Conservation (phyloP, 2,329 filamentous ascomycete species). For the Botrytis cinerea region DNA sequence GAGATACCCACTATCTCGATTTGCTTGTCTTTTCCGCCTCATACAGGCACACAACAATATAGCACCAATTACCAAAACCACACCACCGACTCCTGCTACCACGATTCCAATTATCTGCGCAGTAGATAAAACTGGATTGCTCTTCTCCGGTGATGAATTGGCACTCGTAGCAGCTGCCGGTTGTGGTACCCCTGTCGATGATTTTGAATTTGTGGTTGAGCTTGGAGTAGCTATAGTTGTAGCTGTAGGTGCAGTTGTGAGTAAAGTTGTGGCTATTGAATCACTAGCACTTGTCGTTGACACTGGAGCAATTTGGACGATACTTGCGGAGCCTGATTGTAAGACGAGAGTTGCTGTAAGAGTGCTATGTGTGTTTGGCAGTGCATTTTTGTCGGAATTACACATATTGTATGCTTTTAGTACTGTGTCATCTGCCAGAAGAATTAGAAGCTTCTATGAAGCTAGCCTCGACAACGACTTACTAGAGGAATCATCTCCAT, state of each 20-base stretch:
- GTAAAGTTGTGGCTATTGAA: constrained; percentile 30
- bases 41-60: constrained; percentile 45
- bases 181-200: constrained; percentile 1
- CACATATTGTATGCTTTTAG: constrained; percentile 62
- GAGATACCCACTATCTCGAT: constrained; percentile 41
- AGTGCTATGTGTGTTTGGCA: constrained; percentile 58
- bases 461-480: neutral
- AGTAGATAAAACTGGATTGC: constrained; percentile 28
- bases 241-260: constrained; percentile 23
- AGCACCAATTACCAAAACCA: constrained; percentile 51
- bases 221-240: constrained; percentile 25
- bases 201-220: constrained; percentile 26
- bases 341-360: constrained; percentile 59
- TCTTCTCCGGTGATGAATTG: constrained; percentile 25
- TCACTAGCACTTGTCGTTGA: constrained; percentile 28
- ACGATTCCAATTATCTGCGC: constrained; percentile 59
- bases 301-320: constrained; percentile 39
- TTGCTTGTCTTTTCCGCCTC: constrained; percentile 38
- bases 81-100: constrained; percentile 54
- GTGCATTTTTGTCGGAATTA: constrained; percentile 49
- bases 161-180: constrained; percentile 28
- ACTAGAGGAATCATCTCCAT: constrained; percentile 44
- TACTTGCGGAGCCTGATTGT: constrained; percentile 43
- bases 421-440: constrained; percentile 45
- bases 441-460: constrained; percentile 22